Evolutionary conservation across 2,329 filamentous ascomycete genomes (phyloP).

Genomic region (Aspergillus costaricaensis): DNA sequence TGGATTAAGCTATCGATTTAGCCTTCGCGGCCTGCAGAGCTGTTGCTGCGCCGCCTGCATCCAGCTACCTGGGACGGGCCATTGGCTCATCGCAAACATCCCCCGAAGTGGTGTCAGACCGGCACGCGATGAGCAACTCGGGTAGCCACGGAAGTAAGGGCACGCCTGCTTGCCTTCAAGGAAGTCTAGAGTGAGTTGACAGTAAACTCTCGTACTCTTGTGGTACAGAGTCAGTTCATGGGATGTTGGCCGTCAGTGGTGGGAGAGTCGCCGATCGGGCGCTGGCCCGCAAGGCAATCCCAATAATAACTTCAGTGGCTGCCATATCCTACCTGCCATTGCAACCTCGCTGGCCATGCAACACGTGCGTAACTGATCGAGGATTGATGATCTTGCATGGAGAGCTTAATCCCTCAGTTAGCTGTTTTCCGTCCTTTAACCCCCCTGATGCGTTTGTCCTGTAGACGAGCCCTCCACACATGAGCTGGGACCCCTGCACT

Average conservation of each 20-base stretch:
- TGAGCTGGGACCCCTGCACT: neutral
- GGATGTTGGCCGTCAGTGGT: too few relatives aligned
- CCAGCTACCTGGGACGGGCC: neutral
- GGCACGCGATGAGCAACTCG: neutral
- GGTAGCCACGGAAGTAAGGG: neutral
- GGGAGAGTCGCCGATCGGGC: too few relatives aligned
- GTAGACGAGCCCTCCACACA: neutral
- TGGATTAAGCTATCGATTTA: neutral
- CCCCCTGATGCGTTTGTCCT: neutral
- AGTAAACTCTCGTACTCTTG: too few relatives aligned
- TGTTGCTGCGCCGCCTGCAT: neutral
- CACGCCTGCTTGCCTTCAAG: neutral
- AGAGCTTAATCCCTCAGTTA: too few relatives aligned
- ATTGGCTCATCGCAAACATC: neutral
- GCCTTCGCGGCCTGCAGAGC: neutral
- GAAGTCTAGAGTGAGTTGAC: too few relatives aligned
- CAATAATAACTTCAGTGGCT: too few relatives aligned
- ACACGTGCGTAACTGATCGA: too few relatives aligned
- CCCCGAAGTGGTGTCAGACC: neutral
- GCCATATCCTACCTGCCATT: too few relatives aligned
- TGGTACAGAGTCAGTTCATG: too few relatives aligned
- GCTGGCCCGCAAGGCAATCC: too few relatives aligned
- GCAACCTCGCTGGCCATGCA: too few relatives aligned
- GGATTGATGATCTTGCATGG: too few relatives aligned
- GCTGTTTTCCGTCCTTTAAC: neutral